phyloP scores from a whole-genome alignment of 345 rosid species.

The Iberis pinnata region DNA sequence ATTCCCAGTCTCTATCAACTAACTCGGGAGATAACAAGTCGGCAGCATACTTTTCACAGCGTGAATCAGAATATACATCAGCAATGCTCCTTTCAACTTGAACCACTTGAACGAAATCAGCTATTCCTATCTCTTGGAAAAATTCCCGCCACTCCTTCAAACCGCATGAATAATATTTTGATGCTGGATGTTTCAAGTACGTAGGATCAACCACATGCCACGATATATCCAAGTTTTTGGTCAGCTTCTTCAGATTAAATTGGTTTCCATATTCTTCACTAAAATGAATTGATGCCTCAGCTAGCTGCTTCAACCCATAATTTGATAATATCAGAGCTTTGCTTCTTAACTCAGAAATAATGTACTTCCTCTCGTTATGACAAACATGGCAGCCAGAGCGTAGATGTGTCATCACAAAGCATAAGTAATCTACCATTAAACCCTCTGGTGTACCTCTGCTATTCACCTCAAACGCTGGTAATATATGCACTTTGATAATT shows the following conservation, averaged over 20 bases:
- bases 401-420: slow-evolving; percentile 80
- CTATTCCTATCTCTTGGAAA: slow-evolving; percentile 67
- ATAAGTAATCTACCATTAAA: slow-evolving; percentile 64
- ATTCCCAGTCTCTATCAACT: slow-evolving; percentile 77
- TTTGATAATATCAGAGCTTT: slow-evolving; percentile 69
- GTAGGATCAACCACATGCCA: slow-evolving; percentile 72
- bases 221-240: slow-evolving; percentile 39
- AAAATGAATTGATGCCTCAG: slow-evolving; percentile 62
- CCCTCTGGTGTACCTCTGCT: slow-evolving; percentile 28
- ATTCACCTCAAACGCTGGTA: slow-evolving; percentile 55
- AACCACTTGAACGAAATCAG: slow-evolving; percentile 78
- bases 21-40: slow-evolving; percentile 33
- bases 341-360: slow-evolving; percentile 52
- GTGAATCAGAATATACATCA: slow-evolving; percentile 34
- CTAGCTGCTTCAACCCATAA: slow-evolving; percentile 49
- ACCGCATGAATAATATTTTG: slow-evolving; percentile 35
- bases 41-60: slow-evolving; percentile 27
- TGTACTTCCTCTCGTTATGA: slow-evolving; percentile 49
- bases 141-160: slow-evolving; percentile 69
- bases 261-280: slow-evolving; percentile 60
- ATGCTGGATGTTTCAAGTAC: slow-evolving; percentile 70
- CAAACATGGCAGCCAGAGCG: slow-evolving; percentile 65
- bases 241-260: slow-evolving; percentile 42
- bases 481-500: slow-evolving; percentile 61
- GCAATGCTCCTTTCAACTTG: slow-evolving; percentile 55